Evolutionary conservation across 352 stramenopile species (phyloP), one percentile per base, ranked within the genome.

Genomic region (Phytophthora hybrid): DNA sequence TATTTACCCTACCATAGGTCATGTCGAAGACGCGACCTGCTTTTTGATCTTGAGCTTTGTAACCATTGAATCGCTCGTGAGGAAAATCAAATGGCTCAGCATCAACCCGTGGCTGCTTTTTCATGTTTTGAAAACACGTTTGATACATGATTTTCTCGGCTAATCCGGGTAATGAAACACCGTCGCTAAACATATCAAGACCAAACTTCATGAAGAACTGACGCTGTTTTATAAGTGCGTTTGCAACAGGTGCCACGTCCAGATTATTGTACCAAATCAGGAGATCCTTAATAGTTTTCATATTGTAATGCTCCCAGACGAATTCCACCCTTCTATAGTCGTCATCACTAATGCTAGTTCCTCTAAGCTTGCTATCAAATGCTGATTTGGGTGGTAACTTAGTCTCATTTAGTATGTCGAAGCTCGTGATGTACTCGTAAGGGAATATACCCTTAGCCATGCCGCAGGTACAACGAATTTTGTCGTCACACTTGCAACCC

Each of bases 371-470:
- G 9, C 18, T 60, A 53, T 81, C 51, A n/a, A 81, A 81, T 11
- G 70, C 71, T 47, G 2, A 37, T 14, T 71, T 64, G 53, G 68
- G 68, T 49, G 73, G 73, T 1, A 78, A 23, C 14, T 29, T 46
- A 55, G 67, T 75, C 31, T 78, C 57, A 32, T 71, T 69, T 3
- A 78, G 59, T 37, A 60, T 59, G 26, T 64, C 54, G 46, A 81
- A 81, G 1, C 16, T 51, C 26, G 61, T 78, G 16, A 81, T 76
- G 23, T 79, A 81, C 32, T 81, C 71, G 76, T 59, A 66, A 61
- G n/a, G 76, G 74, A 47, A 73, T 6, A 51, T 31, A 6, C 47
- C 47, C n/a, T 54, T 54, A 13, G 6, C 47, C 7, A 54, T 8
- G 1, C 63, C 71, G 66, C 75, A 81, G 0, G 44, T 10, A 26